These are phyloP conservation scores for Coemansia sp. DNA, from an alignment of 192 early-diverging fungal genomes.

Conservation along the genomic window DNA sequence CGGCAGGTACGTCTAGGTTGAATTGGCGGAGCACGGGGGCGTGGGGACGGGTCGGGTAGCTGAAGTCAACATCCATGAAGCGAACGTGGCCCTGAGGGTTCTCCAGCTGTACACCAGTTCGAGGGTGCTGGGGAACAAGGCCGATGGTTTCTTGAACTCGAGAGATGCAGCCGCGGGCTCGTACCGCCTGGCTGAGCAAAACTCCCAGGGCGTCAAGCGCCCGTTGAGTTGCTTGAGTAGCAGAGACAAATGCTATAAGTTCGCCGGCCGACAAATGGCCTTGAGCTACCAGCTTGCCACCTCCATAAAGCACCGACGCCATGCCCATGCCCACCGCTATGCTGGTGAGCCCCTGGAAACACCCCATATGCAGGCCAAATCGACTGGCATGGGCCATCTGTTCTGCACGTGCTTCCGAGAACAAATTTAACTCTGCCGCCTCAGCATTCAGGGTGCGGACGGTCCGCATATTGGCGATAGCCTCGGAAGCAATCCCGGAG, in stretches of 20 bases:
- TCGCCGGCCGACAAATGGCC: slow-evolving; percentile 60
- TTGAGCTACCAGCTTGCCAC: slow-evolving; percentile 42
- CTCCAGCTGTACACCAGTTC: slow-evolving; percentile 38
- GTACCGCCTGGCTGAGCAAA: slow-evolving; percentile 61
- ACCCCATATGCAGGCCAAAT: slow-evolving; percentile 62
- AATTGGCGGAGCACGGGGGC: slow-evolving; percentile 38
- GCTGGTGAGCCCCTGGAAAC: slow-evolving; percentile 64
- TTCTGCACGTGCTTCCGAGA: slow-evolving; percentile 40
- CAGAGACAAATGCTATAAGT: slow-evolving; percentile 62
- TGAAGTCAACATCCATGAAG: slow-evolving; percentile 55
- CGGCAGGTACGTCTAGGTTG: slow-evolving; percentile 49
- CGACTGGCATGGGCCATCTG: slow-evolving; percentile 43
- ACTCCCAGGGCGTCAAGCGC: slow-evolving; percentile 60
- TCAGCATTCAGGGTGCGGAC: slow-evolving; percentile 64
- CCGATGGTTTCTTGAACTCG: slow-evolving; percentile 59
- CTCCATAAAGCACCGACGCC: slow-evolving; percentile 57
- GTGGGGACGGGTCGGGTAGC: slow-evolving; percentile 52
- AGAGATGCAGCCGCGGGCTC: slow-evolving; percentile 52
- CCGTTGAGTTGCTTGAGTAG: slow-evolving; percentile 61
- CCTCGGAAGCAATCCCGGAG: slow-evolving; percentile 59
- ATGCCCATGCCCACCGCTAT: slow-evolving; percentile 59
- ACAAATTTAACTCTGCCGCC: slow-evolving; percentile 53
- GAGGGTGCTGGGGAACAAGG: slow-evolving; percentile 44
- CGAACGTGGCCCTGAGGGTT: slow-evolving; percentile 54
- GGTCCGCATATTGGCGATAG: slow-evolving; percentile 58